A percentile compares a stretch with the other conserved stretches of the same genome.
Evolutionary conservation across 2,329 filamentous ascomycete genomes (phyloP).

Genomic region (Penicillium sp.): DNA sequence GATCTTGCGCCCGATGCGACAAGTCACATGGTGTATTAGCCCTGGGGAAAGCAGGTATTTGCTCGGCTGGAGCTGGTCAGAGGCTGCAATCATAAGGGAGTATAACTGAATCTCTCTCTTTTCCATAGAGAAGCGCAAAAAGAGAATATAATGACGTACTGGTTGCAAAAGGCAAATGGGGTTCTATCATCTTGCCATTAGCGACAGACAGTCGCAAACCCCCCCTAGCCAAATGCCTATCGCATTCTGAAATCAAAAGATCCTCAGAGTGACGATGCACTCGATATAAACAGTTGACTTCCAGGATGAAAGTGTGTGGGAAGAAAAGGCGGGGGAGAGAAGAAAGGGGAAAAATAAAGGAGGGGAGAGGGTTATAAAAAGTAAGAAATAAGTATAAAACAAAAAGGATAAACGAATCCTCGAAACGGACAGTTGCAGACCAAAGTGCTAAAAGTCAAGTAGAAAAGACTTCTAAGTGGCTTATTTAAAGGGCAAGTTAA

Average conservation of each 20-base stretch:
- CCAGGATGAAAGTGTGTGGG: constrained; percentile 16
- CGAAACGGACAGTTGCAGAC: constrained; percentile 33
- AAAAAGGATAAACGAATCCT: constrained; percentile 19
- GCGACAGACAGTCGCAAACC: constrained; percentile 36
- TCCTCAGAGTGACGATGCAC: constrained; percentile 21
- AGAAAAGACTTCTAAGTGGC: not conserved
- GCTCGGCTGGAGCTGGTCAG: constrained; percentile 30
- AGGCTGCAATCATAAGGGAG: constrained; percentile 19
- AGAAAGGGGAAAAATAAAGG: not conserved
- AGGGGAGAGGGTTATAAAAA: constrained; percentile 6
- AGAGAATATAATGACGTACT: constrained; percentile 31
- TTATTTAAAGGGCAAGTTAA: not conserved
- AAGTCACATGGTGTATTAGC: constrained; percentile 35
- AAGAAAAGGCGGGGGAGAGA: constrained; percentile 3
- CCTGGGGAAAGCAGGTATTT: constrained; percentile 29
- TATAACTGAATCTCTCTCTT: not conserved
- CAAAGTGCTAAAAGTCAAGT: constrained; percentile 7
- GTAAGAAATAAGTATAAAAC: constrained; percentile 6
- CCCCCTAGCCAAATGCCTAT: constrained; percentile 38
- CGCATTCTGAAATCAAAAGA: constrained; percentile 34
- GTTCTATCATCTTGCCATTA: constrained; percentile 44
- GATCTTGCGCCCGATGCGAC: constrained; percentile 27
- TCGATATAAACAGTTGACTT: constrained; percentile 13
- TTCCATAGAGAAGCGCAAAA: constrained; percentile 1
- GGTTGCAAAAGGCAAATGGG: constrained; percentile 36